phyloP scores from a whole-genome alignment of 352 stramenopile genomes.

The Pythium plurisporium region DNA sequence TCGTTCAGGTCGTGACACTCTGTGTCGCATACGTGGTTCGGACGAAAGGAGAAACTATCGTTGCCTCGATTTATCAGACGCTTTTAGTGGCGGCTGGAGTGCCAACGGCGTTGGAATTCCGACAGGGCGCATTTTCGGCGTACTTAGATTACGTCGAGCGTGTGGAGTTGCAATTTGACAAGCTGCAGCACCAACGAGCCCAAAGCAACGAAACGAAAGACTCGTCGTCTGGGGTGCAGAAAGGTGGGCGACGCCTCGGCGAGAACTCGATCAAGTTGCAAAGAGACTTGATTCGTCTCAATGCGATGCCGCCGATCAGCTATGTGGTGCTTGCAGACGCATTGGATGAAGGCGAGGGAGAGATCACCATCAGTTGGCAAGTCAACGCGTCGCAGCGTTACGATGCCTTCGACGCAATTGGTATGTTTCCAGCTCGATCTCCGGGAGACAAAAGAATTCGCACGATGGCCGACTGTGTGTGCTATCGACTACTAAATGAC shows the following conservation, averaged over 20 bases:
- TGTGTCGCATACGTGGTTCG: slow-evolving; percentile 33
- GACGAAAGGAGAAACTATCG: slow-evolving; percentile 1
- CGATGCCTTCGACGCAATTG: slow-evolving; percentile 50
- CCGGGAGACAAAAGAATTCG: slow-evolving; percentile 24
- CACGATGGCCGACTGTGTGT: slow-evolving; percentile 57
- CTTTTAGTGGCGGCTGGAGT: slow-evolving; percentile 35
- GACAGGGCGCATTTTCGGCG: slow-evolving; percentile 43
- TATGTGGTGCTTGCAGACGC: slow-evolving; percentile 49
- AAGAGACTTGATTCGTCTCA: slow-evolving; percentile 41
- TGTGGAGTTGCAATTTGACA: no score
- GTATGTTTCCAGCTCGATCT: slow-evolving; percentile 45
- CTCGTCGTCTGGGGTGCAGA: no score
- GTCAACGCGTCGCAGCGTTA: slow-evolving; percentile 49
- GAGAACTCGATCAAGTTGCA: slow-evolving; percentile 22
- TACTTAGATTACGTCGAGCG: slow-evolving; percentile 50
- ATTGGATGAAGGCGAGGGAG: slow-evolving; percentile 42
- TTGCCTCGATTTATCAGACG: slow-evolving; percentile 25
- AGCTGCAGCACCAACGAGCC: no score
- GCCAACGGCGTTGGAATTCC: slow-evolving; percentile 46
- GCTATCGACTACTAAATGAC: slow-evolving; percentile 51
- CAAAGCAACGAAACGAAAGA: no score
- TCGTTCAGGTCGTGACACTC: slow-evolving; percentile 44
- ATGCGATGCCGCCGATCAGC: slow-evolving; percentile 39
- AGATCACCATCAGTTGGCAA: slow-evolving; percentile 54
- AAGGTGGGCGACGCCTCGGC: no score